Percentiles rank a stretch among this genome's conserved stretches.
Conservation (phyloP, 176 grass and related monocot species). For the Alopecurus myosuroides region DNA sequence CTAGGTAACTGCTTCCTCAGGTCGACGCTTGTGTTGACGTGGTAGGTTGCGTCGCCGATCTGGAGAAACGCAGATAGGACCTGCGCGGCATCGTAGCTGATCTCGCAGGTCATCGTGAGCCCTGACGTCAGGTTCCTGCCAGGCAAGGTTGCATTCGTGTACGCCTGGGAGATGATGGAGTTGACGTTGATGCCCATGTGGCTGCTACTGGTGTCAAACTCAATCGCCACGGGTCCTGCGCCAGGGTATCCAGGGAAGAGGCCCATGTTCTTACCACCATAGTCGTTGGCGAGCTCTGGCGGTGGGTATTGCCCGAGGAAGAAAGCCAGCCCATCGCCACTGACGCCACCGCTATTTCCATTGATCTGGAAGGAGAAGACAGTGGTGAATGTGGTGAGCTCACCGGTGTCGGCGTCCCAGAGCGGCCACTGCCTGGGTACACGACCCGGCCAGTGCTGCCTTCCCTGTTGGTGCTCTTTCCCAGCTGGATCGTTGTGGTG, state of each 20-base stretch:
- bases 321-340: slow-evolving; percentile 50
- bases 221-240: background rate
- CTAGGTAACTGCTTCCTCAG: background rate
- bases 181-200: slow-evolving; percentile 16
- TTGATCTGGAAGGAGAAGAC: slow-evolving; percentile 39
- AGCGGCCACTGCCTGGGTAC: slow-evolving; percentile 17
- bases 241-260: background rate
- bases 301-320: slow-evolving; percentile 38
- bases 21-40: background rate
- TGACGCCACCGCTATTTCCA: background rate
- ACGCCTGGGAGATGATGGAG: background rate
- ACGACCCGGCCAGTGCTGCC: slow-evolving; percentile 11
- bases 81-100: slow-evolving; percentile 2
- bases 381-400: slow-evolving; percentile 31
- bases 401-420: slow-evolving; percentile 13
- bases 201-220: background rate
- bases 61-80: background rate
- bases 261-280: background rate
- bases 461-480: background rate
- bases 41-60: too few relatives aligned
- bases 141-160: background rate
- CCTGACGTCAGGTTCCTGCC: slow-evolving; percentile 1
- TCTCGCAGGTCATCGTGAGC: background rate
- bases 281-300: background rate
- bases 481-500: background rate